Evolutionary conservation across 495 filamentous ascomycete species (phyloP), one percentile per base, ranked within the genome.

Genomic region (Neurospora sp.): DNA sequence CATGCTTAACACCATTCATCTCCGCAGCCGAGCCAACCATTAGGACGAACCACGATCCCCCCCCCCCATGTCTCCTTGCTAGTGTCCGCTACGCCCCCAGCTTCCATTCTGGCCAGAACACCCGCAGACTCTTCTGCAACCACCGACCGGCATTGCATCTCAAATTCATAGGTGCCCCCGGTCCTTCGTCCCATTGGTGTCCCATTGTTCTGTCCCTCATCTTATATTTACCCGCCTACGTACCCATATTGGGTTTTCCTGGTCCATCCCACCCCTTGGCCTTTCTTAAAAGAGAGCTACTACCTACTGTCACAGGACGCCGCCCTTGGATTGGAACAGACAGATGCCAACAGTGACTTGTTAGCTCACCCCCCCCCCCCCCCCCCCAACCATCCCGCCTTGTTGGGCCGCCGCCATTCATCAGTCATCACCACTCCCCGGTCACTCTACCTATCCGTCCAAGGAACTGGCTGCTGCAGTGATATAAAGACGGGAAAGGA

Each of bases 161-260:
- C 72, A 81, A 77, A 78, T 78, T 80, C 72, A 65, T 73, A 70
- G 71, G 68, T 70, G 0, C 46, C 46, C 46, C 42, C 40, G 70
- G 48, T 37, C 7, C 37, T 40, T 44, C 72, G 69, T 74, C 76
- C 71, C 76, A 81, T 81, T 81, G 80, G 80, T 68, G 73, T 75
- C 73, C 68, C 38, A 68, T 46, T 65, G 71, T 65, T 72, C 71
- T 59, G 68, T 69, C 73, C 41, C 74, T 73, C 76, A 76, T 77
- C 40, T 68, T 71, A 73, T 76, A 81, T 81, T 81, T 81, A 82
- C 74, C 80, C 80, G 80, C 73, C 42, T 71, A 27, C 12, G 14
- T 44, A 70, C 77, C 79, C 78, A 81, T 77, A 81, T 80, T 79
- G 76, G 68, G 48, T 70, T 61, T 61, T 16, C 27, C 53, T 61